Percentiles rank a stretch among this genome's conserved stretches.
Conservation (phyloP, 345 rosid genomes). For the Geranium brycei region DNA sequence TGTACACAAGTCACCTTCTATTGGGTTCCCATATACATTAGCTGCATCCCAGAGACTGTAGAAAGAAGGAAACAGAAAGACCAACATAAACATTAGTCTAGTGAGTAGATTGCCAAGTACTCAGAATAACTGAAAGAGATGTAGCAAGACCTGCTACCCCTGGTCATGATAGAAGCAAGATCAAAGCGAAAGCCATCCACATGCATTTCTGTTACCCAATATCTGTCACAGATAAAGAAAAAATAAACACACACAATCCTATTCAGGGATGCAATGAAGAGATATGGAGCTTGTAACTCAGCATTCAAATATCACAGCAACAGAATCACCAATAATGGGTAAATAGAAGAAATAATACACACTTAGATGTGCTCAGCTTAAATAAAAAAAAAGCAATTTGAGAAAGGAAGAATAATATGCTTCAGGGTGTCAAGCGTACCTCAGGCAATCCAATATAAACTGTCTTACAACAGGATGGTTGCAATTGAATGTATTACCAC, state of each 20-base stretch:
- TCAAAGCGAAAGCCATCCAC: constrained; percentile 99
- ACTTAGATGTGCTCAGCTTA: not conserved
- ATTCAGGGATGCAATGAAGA: not conserved
- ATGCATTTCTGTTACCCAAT: constrained; percentile 97
- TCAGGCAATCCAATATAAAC: constrained; percentile 74
- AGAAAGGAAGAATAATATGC: constrained; percentile 4
- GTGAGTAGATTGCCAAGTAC: constrained; percentile 5
- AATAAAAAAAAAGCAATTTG: not conserved
- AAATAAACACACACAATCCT: not conserved
- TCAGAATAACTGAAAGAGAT: constrained; percentile 1
- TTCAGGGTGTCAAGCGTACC: constrained; percentile 28
- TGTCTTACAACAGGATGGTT: constrained; percentile 95
- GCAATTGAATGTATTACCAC: constrained; percentile 96
- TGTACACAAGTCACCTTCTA: constrained; percentile 55
- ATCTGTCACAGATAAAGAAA: constrained; percentile 33
- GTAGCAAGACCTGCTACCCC: constrained; percentile 58
- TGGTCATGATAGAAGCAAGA: constrained; percentile 92
- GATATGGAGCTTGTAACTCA: not conserved
- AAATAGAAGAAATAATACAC: not conserved
- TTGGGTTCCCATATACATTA: constrained; percentile 64
- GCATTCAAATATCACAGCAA: not conserved
- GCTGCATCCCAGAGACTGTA: constrained; percentile 78
- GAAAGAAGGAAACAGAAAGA: constrained; percentile 7
- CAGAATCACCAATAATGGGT: not conserved
- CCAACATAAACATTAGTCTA: constrained; percentile 3